These are phyloP conservation scores for Spergularia azorica DNA, from an alignment of 179 eudicot genomes.

Conservation along the genomic window DNA sequence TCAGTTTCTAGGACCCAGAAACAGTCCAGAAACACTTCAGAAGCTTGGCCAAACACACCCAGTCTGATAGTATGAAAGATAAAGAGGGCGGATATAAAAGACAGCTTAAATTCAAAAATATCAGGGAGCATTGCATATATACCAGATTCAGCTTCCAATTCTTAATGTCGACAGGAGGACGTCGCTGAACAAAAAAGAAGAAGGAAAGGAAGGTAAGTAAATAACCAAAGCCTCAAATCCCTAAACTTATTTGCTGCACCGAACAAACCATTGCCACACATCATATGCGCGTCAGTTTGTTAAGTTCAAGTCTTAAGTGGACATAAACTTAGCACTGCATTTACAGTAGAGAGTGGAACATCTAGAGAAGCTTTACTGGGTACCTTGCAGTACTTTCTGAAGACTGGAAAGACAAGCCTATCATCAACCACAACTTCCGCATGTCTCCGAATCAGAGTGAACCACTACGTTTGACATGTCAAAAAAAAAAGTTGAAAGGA, in stretches of 20 bases:
- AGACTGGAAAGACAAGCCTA: conserved; percentile 64
- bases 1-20: conserved; percentile 71
- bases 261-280: background rate
- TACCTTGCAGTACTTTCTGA: conserved; percentile 92
- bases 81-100: background rate
- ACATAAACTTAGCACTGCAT: background rate
- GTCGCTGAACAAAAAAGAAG: conserved; percentile 62
- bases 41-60: too few relatives aligned
- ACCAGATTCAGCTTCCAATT: conserved; percentile 70
- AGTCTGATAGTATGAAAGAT: conserved; percentile 9
- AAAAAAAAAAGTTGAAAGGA: conserved; percentile 18
- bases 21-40: conserved; percentile 87
- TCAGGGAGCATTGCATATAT: conserved; percentile 29
- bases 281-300: background rate
- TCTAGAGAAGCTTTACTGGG: conserved; percentile 3
- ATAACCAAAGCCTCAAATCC: background rate
- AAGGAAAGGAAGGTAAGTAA: background rate
- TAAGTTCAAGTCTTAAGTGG: background rate
- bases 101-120: background rate
- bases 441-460: conserved; percentile 73
- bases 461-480: conserved; percentile 62
- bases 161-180: conserved; percentile 61
- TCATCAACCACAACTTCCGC: conserved; percentile 82
- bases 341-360: background rate
- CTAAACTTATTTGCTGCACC: conserved; percentile 2